A percentile compares a stretch with the other conserved stretches of the same genome.
phyloP scores from a whole-genome alignment of 2,329 filamentous ascomycete genomes.

The Corniculantispora saksenae region DNA sequence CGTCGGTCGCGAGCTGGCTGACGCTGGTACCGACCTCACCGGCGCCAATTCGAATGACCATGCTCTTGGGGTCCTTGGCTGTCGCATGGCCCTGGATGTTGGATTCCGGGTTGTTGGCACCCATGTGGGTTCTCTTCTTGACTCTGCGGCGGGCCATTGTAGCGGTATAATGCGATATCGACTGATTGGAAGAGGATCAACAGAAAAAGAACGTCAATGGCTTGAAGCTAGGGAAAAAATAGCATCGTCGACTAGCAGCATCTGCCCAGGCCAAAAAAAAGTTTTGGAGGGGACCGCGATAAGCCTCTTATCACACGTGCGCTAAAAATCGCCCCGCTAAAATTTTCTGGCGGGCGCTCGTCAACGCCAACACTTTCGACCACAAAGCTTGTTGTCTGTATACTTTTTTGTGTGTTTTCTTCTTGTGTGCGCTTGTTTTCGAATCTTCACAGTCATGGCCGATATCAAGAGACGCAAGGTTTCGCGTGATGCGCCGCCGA shows the following conservation, averaged over 20 bases:
- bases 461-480: conserved; percentile 45
- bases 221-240: neutral
- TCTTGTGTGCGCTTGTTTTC: neutral
- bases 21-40: conserved; percentile 90
- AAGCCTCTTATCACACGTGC: conserved; percentile 23
- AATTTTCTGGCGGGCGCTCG: conserved; percentile 28
- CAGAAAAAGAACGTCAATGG: conserved; percentile 18
- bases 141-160: conserved; percentile 77
- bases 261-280: conserved; percentile 32
- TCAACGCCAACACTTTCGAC: neutral
- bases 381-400: neutral
- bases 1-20: conserved; percentile 87
- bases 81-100: conserved; percentile 61
- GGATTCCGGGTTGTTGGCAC: conserved; percentile 61
- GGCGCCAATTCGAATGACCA: conserved; percentile 97
- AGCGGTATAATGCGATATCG: neutral
- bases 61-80: conserved; percentile 80
- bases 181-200: neutral
- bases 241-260: neutral
- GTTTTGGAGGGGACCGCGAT: conserved; percentile 34
- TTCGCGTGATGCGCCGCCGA: conserved; percentile 27
- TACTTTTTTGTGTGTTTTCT: neutral
- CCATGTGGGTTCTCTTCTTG: conserved; percentile 87
- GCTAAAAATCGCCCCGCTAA: conserved; percentile 32
- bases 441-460: conserved; percentile 33